Percentiles rank a stretch among this genome's conserved stretches.
Evolutionary conservation across 345 rosid species (phyloP).

Genomic region (Erodium maritimum): DNA sequence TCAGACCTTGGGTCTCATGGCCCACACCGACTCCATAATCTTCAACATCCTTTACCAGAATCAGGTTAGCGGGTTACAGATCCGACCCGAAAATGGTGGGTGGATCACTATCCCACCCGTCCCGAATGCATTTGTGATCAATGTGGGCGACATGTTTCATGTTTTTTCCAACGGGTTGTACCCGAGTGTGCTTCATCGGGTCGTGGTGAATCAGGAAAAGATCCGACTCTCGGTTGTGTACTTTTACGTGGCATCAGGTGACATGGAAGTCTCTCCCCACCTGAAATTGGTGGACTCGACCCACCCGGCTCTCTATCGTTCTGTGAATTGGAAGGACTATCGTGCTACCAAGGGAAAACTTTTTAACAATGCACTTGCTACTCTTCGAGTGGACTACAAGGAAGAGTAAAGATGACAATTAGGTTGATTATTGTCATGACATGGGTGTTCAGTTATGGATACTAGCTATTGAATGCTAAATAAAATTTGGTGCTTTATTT

Average conservation of each 20-base stretch:
- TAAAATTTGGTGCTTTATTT: no score
- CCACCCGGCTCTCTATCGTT: constrained; percentile 54
- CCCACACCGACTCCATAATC: constrained; percentile 80
- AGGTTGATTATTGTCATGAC: no score
- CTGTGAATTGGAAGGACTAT: constrained; percentile 76
- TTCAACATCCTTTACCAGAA: constrained; percentile 70
- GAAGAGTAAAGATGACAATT: no score
- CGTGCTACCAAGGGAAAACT: constrained; percentile 62
- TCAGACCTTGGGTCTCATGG: constrained; percentile 81
- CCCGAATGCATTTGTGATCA: constrained; percentile 49
- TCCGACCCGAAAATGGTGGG: constrained; percentile 42
- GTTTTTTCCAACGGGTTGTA: constrained; percentile 69
- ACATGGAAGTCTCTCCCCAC: constrained; percentile 42
- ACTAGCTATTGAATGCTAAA: no score
- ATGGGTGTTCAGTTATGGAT: no score
- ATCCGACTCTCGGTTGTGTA: constrained; percentile 55
- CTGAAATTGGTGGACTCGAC: constrained; percentile 38
- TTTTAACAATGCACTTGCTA: constrained; percentile 41
- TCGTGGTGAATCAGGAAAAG: constrained; percentile 50
- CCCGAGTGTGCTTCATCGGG: constrained; percentile 71
- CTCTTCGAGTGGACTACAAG: constrained; percentile 16
- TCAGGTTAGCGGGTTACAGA: constrained; percentile 60
- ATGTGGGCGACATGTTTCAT: constrained; percentile 77
- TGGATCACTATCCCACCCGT: constrained; percentile 69
- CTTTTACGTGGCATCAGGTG: constrained; percentile 61